Evolutionary conservation across 768 basidiomycete species (phyloP).

Genomic region (Termitomyces sp.): DNA sequence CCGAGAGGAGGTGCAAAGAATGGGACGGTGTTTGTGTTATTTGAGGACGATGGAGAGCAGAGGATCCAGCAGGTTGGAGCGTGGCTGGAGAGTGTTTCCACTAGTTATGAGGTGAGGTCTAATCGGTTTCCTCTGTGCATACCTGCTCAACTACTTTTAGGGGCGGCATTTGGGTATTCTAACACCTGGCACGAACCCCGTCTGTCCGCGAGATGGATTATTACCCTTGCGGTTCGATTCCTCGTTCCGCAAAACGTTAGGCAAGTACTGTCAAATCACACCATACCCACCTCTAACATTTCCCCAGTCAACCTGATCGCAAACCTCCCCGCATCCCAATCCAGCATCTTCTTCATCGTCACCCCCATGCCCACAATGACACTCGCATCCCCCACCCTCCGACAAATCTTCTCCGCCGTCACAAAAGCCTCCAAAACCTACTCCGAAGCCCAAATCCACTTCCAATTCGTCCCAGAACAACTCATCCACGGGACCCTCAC

Average conservation of each 20-base stretch:
- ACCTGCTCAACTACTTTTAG: conserved; percentile 29
- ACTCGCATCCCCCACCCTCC: conserved; percentile 61
- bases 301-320: conserved; percentile 46
- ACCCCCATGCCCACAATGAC: conserved; percentile 59
- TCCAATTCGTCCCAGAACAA: conserved; percentile 74
- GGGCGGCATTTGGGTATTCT: conserved; percentile 60
- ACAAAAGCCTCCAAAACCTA: conserved; percentile 52
- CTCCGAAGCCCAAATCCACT: conserved; percentile 49
- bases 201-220: conserved; percentile 52
- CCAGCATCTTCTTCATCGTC: conserved; percentile 65
- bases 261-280: conserved; percentile 29
- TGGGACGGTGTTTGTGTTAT: conserved; percentile 63
- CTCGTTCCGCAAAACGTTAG: conserved; percentile 63
- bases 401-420: conserved; percentile 62
- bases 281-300: background rate
- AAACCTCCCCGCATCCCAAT: conserved; percentile 31
- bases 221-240: conserved; percentile 61
- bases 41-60: conserved; percentile 56
- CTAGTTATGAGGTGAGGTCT: conserved; percentile 55
- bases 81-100: conserved; percentile 57
- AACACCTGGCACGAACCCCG: conserved; percentile 43
- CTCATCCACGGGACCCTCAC: conserved; percentile 47
- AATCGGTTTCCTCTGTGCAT: conserved; percentile 1
- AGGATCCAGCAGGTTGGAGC: conserved; percentile 42
- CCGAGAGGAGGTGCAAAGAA: conserved; percentile 74